A percentile compares a stretch with the other conserved stretches of the same genome.
Evolutionary conservation across 306 rosid species (phyloP).

Genomic region (Rubus idaeus): DNA sequence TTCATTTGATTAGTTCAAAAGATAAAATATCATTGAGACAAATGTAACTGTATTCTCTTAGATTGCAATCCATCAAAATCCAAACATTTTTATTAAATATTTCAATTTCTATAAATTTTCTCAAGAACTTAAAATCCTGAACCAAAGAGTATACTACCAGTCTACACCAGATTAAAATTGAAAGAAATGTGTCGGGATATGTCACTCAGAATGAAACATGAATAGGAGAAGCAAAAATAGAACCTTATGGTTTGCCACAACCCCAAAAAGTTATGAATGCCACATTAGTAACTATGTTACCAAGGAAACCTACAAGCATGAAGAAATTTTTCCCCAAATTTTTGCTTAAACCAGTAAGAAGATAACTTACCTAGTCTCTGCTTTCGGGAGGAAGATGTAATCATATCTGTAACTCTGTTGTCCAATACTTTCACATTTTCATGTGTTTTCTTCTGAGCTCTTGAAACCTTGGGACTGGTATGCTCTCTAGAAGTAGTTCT

Average conservation of each 20-base stretch:
- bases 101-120: not conserved
- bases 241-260: not conserved
- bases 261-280: not conserved
- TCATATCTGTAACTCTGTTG: constrained; percentile 59
- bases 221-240: not conserved
- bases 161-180: not conserved
- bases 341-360: not conserved
- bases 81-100: not conserved
- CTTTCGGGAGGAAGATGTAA: constrained; percentile 79
- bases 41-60: not conserved
- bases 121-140: not conserved
- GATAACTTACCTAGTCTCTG: constrained; percentile 55
- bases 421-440: constrained; percentile 52
- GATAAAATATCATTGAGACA: not conserved
- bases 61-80: not conserved
- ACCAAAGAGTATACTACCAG: not conserved
- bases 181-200: not conserved
- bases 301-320: not conserved
- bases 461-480: constrained; percentile 51
- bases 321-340: not conserved
- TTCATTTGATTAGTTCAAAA: not conserved
- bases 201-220: not conserved
- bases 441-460: constrained; percentile 63
- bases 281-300: not conserved
- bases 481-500: constrained; percentile 51